Evolutionary conservation across 768 basidiomycete species (phyloP).

Genomic region (Xanthoconium purpureum): DNA sequence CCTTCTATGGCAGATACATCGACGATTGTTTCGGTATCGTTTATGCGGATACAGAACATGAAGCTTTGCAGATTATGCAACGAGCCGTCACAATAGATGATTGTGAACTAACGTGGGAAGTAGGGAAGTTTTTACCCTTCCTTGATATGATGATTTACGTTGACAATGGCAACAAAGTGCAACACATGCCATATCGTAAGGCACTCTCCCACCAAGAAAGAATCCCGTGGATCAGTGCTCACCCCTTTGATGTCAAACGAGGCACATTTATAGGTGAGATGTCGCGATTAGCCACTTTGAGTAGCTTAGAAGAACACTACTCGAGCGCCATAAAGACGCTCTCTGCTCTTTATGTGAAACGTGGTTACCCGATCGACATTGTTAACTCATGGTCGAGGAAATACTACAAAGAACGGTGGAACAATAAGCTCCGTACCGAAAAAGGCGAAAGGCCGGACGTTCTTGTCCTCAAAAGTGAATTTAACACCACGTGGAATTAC

Average conservation of each 20-base stretch:
- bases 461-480: neutral
- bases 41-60: neutral
- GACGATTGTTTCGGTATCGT: neutral
- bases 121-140: neutral
- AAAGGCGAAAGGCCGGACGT: neutral
- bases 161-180: neutral
- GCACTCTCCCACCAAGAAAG: neutral
- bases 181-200: neutral
- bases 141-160: conserved; percentile 2
- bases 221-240: conserved; percentile 7
- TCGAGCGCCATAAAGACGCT: neutral
- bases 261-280: conserved; percentile 7
- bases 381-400: neutral
- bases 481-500: neutral
- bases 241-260: conserved; percentile 3
- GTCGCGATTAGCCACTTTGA: neutral
- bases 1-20: conserved; percentile 3
- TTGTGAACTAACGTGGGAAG: neutral
- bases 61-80: neutral
- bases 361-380: neutral
- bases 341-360: neutral
- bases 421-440: neutral
- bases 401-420: neutral
- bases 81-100: neutral
- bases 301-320: neutral